Conservation (phyloP, 1,139 yeast species). For the Pneumocystis sp. region DNA sequence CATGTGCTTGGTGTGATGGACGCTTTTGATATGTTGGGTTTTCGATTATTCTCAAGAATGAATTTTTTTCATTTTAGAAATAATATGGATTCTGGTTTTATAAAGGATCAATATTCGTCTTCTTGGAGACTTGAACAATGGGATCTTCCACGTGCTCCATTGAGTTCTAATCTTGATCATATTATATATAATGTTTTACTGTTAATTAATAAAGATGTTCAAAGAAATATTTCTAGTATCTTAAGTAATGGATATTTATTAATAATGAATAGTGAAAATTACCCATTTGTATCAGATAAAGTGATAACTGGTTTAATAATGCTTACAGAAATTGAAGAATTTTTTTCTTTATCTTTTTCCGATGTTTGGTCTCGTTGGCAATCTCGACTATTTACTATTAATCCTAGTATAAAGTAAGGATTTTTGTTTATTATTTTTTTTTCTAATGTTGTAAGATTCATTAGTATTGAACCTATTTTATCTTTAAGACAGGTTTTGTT, state of each 20-base stretch:
- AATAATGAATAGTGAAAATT: neutral
- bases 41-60: conserved; percentile 26
- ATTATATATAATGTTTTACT: conserved; percentile 37
- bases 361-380: neutral
- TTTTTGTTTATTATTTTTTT: neutral
- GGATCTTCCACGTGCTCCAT: conserved; percentile 41
- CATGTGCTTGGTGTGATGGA: conserved; percentile 28
- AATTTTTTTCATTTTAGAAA: conserved; percentile 4
- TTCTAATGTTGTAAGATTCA: neutral
- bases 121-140: conserved; percentile 62
- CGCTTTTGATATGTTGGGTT: conserved; percentile 36
- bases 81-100: conserved; percentile 15
- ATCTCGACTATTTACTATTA: neutral
- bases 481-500: neutral
- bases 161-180: conserved; percentile 28
- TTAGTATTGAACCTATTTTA: neutral
- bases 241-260: neutral
- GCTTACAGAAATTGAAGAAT: conserved; percentile 2
- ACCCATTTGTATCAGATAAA: neutral
- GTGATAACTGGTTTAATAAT: conserved; percentile 9
- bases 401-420: neutral
- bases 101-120: conserved; percentile 29
- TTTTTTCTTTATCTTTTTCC: neutral
- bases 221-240: neutral
- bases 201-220: conserved; percentile 19